These are phyloP conservation scores for Pholiota molesta DNA, from an alignment of 768 basidiomycete species.

Conservation along the genomic window DNA sequence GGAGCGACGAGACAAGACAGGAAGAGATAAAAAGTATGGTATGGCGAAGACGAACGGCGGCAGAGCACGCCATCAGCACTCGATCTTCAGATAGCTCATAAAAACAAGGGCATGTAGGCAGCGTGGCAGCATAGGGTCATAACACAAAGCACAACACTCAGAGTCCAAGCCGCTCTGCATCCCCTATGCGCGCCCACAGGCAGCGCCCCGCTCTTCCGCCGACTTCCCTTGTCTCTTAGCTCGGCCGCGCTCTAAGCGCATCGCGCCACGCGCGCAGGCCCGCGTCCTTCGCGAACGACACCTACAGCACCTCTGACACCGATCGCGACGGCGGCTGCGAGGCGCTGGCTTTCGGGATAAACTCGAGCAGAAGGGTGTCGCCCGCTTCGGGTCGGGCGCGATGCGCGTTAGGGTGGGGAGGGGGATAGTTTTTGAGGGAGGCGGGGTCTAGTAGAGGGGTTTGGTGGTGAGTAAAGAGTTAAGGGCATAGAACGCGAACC, in stretches of 20 bases:
- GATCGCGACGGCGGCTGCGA: slow-evolving; percentile 9
- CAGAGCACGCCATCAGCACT: too few relatives aligned
- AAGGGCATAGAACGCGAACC: too few relatives aligned
- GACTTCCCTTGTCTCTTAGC: neutral
- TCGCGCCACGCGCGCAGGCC: slow-evolving; percentile 35
- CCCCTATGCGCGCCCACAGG: neutral
- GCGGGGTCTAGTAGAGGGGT: slow-evolving; percentile 20
- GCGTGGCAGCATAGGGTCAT: neutral
- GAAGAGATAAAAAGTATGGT: too few relatives aligned
- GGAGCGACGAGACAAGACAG: too few relatives aligned
- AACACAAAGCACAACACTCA: neutral
- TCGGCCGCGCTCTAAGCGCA: slow-evolving; percentile 25
- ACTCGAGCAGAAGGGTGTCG: slow-evolving; percentile 28
- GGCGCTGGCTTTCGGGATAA: slow-evolving; percentile 20
- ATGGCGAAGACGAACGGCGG: too few relatives aligned
- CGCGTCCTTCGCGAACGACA: slow-evolving; percentile 33
- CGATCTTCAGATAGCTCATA: too few relatives aligned
- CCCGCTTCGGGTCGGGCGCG: slow-evolving; percentile 28
- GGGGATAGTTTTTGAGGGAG: slow-evolving; percentile 25
- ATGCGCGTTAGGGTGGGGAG: slow-evolving; percentile 27
- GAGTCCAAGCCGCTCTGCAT: too few relatives aligned
- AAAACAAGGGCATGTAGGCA: neutral
- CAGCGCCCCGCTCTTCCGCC: slow-evolving; percentile 21
- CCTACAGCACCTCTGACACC: slow-evolving; percentile 23
- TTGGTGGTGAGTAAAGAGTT: neutral